Conservation (phyloP, 1,284 basidiomycete genomes). For the Malassezia globosa region DNA sequence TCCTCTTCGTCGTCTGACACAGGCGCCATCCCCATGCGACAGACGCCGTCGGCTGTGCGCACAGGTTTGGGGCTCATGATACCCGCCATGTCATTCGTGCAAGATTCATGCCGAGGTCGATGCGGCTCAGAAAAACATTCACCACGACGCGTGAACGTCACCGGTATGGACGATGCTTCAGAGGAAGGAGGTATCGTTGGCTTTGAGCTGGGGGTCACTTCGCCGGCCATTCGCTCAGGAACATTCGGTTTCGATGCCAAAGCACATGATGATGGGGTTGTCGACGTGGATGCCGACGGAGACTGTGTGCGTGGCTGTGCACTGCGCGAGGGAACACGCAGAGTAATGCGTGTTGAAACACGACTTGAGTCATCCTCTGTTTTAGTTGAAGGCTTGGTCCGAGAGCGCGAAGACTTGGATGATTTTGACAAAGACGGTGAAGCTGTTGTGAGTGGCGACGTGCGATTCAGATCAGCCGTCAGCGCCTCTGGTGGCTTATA, state of each 20-base stretch:
- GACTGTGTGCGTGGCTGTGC: too few relatives aligned
- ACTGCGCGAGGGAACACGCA: not conserved
- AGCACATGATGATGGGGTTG: too few relatives aligned
- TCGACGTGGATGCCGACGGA: too few relatives aligned
- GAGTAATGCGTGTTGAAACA: not conserved
- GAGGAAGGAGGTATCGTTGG: too few relatives aligned
- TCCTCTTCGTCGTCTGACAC: constrained; percentile 1
- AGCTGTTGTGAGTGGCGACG: not conserved
- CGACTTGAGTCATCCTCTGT: not conserved
- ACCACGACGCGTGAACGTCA: constrained; percentile 15
- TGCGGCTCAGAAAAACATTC: constrained; percentile 11
- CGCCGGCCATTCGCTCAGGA: too few relatives aligned
- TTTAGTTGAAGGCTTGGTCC: not conserved
- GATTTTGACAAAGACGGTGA: not conserved
- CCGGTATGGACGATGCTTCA: not conserved
- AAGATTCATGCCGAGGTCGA: not conserved
- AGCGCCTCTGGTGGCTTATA: constrained; percentile 31
- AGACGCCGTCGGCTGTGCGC: constrained; percentile 8
- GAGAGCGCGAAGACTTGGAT: not conserved
- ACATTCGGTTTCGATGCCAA: too few relatives aligned
- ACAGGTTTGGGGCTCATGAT: constrained; percentile 14
- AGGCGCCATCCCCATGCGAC: constrained; percentile 1
- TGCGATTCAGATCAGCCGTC: constrained; percentile 21
- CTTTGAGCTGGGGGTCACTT: too few relatives aligned
- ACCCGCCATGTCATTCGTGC: not conserved